Conservation (phyloP, 768 basidiomycete genomes). For the Lactarius sanguifluus region DNA sequence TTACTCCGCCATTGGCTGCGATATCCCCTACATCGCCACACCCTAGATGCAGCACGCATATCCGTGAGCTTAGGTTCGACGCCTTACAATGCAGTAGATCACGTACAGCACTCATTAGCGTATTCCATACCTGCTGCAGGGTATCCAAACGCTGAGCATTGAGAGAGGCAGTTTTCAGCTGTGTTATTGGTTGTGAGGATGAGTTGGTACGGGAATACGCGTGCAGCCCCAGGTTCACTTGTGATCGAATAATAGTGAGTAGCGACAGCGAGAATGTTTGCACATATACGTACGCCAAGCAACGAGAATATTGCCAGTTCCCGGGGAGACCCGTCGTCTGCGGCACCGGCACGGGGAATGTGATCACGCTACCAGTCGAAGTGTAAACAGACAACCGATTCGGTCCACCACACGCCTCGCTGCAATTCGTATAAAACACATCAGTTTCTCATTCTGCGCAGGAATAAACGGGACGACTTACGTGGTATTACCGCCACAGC, state of each 20-base stretch:
- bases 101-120: conserved; percentile 72
- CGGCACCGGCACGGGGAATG: conserved; percentile 56
- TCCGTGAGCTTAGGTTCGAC: conserved; percentile 4
- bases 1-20: conserved; percentile 35
- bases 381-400: conserved; percentile 72
- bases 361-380: conserved; percentile 48
- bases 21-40: conserved; percentile 70
- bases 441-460: not conserved
- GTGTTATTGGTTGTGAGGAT: conserved; percentile 62
- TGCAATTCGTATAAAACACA: conserved; percentile 32
- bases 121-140: conserved; percentile 70
- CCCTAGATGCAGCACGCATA: conserved; percentile 40
- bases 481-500: conserved; percentile 68
- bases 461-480: conserved; percentile 36
- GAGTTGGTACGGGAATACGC: conserved; percentile 61
- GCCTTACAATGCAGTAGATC: not conserved
- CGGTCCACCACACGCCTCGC: conserved; percentile 71
- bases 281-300: conserved; percentile 50
- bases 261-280: not conserved
- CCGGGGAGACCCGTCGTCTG: conserved; percentile 61
- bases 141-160: conserved; percentile 71
- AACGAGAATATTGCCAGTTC: conserved; percentile 64
- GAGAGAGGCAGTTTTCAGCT: conserved; percentile 60
- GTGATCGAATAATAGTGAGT: not conserved
- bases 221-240: conserved; percentile 50